A percentile compares a stretch with the other conserved stretches of the same genome.
These are phyloP conservation scores for Leishmania tropica DNA, from an alignment of 208 protist genomes.

Conservation along the genomic window DNA sequence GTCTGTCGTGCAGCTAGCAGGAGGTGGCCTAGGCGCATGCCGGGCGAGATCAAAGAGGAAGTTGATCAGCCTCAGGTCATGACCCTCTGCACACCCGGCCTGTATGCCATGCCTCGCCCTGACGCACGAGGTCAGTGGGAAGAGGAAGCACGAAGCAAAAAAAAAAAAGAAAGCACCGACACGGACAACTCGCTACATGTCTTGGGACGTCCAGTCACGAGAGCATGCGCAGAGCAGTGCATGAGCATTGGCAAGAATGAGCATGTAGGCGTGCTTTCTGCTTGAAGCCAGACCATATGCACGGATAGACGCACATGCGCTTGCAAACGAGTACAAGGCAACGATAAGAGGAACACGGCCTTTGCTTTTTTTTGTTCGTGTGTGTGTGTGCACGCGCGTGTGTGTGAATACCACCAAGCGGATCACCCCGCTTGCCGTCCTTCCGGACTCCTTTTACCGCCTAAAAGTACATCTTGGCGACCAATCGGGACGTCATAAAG, in stretches of 20 bases:
- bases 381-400: too few species aligned
- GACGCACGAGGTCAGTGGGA: not conserved
- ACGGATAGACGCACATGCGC: not conserved
- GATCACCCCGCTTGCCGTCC: not conserved
- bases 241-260: not conserved
- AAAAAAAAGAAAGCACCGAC: not conserved
- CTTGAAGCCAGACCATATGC: not conserved
- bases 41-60: not conserved
- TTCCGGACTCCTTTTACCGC: not conserved
- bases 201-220: not conserved
- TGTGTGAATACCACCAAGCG: too few species aligned
- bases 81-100: not conserved
- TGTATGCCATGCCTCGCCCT: not conserved
- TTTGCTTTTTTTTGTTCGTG: too few species aligned
- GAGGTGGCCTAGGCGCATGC: not conserved
- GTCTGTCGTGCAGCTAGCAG: not conserved
- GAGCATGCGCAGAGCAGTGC: not conserved
- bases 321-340: not conserved
- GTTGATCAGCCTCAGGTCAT: not conserved
- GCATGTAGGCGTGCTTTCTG: not conserved
- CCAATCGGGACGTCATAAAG: constrained; percentile 54
- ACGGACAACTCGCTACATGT: not conserved
- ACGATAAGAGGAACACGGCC: not conserved
- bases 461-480: constrained; percentile 66
- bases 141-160: not conserved